These are phyloP conservation scores for Lipomyces oligophaga DNA, from an alignment of 805 yeast genomes.

Conservation along the genomic window DNA sequence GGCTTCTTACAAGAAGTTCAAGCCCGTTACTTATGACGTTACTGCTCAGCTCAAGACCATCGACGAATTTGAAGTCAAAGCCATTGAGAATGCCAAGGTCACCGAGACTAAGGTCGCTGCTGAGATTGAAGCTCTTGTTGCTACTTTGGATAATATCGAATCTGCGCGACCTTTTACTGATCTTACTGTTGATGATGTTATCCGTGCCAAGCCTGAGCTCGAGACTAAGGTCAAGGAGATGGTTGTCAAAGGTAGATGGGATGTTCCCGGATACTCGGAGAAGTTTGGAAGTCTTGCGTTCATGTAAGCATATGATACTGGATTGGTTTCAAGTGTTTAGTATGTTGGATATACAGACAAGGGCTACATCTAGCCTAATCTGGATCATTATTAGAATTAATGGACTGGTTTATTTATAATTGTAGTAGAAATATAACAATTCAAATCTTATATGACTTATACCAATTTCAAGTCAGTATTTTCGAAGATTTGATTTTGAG, in stretches of 20 bases:
- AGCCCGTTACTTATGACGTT: conserved; percentile 81
- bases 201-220: conserved; percentile 94
- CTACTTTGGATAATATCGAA: conserved; percentile 89
- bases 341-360: too few relatives aligned
- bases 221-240: conserved; percentile 92
- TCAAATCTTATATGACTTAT: too few relatives aligned
- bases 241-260: conserved; percentile 96
- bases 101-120: conserved; percentile 85
- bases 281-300: conserved; percentile 96
- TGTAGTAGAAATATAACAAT: not conserved
- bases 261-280: conserved; percentile 97
- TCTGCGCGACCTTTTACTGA: conserved; percentile 96
- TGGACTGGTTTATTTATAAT: not conserved
- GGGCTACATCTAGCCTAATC: too few relatives aligned
- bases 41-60: conserved; percentile 87
- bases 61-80: conserved; percentile 90
- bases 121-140: conserved; percentile 80
- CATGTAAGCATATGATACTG: conserved; percentile 52
- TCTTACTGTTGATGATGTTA: conserved; percentile 91
- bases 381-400: too few relatives aligned
- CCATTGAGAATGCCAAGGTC: conserved; percentile 88
- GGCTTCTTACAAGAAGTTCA: conserved; percentile 66
- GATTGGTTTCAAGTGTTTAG: too few relatives aligned
- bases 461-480: too few relatives aligned
- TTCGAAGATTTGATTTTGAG: too few relatives aligned